phyloP scores from a whole-genome alignment of 352 stramenopile species.

The Albugo laibachii region DNA sequence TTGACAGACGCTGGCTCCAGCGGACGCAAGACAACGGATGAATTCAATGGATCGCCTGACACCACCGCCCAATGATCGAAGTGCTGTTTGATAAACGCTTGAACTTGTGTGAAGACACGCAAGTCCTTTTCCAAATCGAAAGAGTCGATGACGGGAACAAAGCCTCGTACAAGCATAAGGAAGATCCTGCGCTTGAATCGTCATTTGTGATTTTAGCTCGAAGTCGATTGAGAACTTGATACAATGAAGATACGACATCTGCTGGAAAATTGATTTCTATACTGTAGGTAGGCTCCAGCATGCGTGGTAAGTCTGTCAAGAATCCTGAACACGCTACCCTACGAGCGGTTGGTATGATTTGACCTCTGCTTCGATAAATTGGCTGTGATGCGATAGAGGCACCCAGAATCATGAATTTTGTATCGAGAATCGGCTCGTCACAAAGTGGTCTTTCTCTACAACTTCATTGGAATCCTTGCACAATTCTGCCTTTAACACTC shows the following conservation, averaged over 20 bases:
- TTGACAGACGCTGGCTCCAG: constrained; percentile 93
- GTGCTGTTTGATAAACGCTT: constrained; percentile 93
- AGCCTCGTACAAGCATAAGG: constrained; percentile 95
- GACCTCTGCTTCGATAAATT: constrained; percentile 92
- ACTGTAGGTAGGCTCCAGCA: constrained; percentile 97
- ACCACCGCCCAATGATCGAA: constrained; percentile 99
- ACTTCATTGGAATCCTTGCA: constrained; percentile 96
- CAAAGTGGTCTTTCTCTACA: constrained; percentile 96
- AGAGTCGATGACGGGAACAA: constrained; percentile 95
- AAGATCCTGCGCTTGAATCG: constrained; percentile 91
- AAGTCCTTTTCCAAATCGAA: constrained; percentile 99
- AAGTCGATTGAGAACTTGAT: constrained; percentile 88
- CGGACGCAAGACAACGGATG: constrained; percentile 94
- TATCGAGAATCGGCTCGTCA: constrained; percentile 96
- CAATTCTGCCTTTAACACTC: constrained; percentile 82
- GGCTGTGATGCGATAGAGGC: constrained; percentile 85
- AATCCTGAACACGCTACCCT: constrained; percentile 96
- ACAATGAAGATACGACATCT: constrained; percentile 92
- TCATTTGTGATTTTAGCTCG: constrained; percentile 87
- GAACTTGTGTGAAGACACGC: constrained; percentile 91
- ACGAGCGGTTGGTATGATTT: constrained; percentile 96
- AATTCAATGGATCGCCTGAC: constrained; percentile 94
- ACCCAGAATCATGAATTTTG: constrained; percentile 99
- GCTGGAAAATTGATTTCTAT: constrained; percentile 96
- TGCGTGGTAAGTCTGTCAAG: constrained; percentile 89